These are phyloP conservation scores for Cynara cardunculus DNA, from an alignment of 129 eudicot species.

Conservation along the genomic window DNA sequence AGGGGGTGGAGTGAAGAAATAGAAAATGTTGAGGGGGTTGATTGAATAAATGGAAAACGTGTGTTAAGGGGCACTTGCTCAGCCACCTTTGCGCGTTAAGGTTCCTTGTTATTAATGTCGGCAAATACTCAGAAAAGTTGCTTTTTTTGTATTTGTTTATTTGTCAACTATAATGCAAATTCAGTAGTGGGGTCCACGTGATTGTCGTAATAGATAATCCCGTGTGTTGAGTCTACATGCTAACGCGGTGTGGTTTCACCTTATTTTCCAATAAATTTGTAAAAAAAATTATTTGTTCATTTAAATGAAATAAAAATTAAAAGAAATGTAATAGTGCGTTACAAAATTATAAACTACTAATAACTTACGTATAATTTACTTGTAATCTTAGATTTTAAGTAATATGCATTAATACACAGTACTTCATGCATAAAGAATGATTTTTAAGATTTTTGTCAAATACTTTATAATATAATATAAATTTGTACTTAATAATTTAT, in stretches of 20 bases:
- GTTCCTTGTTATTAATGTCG: neutral
- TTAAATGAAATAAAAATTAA: too few relatives aligned
- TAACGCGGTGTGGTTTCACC: neutral
- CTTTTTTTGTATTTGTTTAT: neutral
- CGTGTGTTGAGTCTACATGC: neutral
- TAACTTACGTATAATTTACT: too few relatives aligned
- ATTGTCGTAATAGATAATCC: neutral
- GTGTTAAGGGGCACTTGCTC: neutral
- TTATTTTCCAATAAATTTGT: neutral
- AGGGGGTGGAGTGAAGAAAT: neutral
- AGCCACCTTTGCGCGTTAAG: neutral
- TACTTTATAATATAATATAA: too few relatives aligned
- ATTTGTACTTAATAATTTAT: too few relatives aligned
- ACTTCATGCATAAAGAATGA: too few relatives aligned
- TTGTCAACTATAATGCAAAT: neutral
- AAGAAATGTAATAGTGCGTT: too few relatives aligned
- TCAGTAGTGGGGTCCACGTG: neutral
- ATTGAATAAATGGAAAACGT: slow-evolving; percentile 2
- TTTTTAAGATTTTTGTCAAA: too few relatives aligned
- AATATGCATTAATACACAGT: too few relatives aligned
- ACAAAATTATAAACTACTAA: too few relatives aligned
- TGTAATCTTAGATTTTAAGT: too few relatives aligned
- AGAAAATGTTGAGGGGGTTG: neutral
- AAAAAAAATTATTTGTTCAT: neutral
- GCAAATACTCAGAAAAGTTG: neutral